These are phyloP conservation scores for Alopecurus myosuroides DNA, from an alignment of 176 grass and related monocot species.

Conservation along the genomic window DNA sequence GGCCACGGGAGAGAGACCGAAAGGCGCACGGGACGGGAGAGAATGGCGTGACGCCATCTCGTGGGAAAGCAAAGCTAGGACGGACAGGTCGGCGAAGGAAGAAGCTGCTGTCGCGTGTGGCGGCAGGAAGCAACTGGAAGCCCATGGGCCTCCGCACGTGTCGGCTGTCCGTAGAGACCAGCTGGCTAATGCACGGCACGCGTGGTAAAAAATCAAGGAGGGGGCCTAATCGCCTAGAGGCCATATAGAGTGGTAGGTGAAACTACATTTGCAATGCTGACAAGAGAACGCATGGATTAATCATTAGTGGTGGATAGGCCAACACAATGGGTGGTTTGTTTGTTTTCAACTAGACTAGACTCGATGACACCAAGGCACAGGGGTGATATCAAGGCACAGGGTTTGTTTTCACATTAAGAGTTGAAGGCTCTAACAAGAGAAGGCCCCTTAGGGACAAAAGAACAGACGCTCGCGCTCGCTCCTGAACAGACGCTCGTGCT, in stretches of 20 bases:
- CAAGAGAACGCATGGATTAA: not conserved
- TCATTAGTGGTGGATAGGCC: no score
- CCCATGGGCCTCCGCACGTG: slow-evolving; percentile 1
- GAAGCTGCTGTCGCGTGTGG: not conserved
- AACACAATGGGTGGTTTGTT: not conserved
- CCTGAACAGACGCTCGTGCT: no score
- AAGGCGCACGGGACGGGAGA: not conserved
- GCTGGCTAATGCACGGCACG: not conserved
- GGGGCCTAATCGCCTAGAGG: not conserved
- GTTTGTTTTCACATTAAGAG: no score
- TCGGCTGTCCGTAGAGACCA: not conserved
- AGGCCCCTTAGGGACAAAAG: no score
- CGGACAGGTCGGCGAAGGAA: not conserved
- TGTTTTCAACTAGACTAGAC: not conserved
- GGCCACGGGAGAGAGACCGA: slow-evolving; percentile 20
- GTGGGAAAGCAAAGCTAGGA: not conserved
- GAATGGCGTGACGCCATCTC: not conserved
- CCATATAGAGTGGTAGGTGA: not conserved
- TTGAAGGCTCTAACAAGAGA: no score
- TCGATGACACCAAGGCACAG: no score
- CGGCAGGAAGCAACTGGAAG: not conserved
- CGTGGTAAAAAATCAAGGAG: not conserved
- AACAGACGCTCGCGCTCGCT: no score
- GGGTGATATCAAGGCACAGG: no score
- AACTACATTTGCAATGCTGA: not conserved